These are phyloP conservation scores for Macrotyloma uniflorum DNA, from an alignment of 306 rosid genomes.

Conservation along the genomic window DNA sequence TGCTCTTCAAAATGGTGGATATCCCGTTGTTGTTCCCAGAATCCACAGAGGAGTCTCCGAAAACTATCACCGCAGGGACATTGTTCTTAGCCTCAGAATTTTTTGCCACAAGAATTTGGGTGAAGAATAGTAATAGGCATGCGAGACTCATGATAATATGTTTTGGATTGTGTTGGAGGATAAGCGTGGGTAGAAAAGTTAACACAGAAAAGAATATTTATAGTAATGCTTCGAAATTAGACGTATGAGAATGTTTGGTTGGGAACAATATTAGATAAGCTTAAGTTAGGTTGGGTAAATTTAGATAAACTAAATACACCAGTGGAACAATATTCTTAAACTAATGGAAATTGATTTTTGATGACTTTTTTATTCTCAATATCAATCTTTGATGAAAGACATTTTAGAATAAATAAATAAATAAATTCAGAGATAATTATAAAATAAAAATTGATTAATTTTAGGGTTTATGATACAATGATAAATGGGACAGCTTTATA, in stretches of 20 bases:
- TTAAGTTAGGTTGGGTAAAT: too few relatives aligned
- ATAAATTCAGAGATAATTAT: too few relatives aligned
- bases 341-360: too few relatives aligned
- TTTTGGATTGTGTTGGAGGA: neutral
- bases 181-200: neutral
- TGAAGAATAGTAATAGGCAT: neutral
- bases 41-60: conserved; percentile 89
- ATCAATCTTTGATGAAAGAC: too few relatives aligned
- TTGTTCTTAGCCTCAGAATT: neutral
- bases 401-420: too few relatives aligned
- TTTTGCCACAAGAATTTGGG: neutral
- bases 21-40: conserved; percentile 84
- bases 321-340: too few relatives aligned
- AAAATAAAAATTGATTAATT: too few relatives aligned
- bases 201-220: neutral
- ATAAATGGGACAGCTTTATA: too few relatives aligned
- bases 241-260: conserved; percentile 34
- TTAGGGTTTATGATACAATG: too few relatives aligned
- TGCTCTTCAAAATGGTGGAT: conserved; percentile 74
- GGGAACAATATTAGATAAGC: too few relatives aligned
- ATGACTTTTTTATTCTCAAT: too few relatives aligned
- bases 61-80: conserved; percentile 52
- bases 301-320: too few relatives aligned
- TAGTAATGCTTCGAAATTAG: neutral
- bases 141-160: neutral